Base-by-base conservation (phyloP, 768 basidiomycete species). In the Boletus vinaceobasis region DNA sequence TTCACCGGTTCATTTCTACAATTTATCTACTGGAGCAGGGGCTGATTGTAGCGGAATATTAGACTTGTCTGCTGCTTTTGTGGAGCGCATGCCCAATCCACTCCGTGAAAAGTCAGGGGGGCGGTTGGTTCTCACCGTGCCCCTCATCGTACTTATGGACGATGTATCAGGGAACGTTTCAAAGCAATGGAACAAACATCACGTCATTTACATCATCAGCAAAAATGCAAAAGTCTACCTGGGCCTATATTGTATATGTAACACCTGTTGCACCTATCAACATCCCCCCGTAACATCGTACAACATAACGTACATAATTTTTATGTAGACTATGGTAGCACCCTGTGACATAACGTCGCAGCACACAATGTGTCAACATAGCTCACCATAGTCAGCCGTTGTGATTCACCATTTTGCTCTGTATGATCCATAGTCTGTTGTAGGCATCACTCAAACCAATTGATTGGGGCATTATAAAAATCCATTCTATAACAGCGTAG, bases 151-250 rank as follows among this genome's bases (percentile, higher is more conserved):
- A 0, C 70, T 72, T 48, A 64, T 71, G 42, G 73, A 74, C 39
- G 70, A 75, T 52, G 62, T 74, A 0, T 75, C 65, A 0, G 74
- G 62, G 0, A 74, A 74, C 27, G 51, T 56, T 1, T 70, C 59
- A 5, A 74, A 73, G 38, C 72, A 74, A 17, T 76, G 71, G 67
- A 72, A 75, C 37, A 68, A 70, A 27, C 71, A 74, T 27, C 61
- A 67, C 11, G 33, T 33, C 11, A 33, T 33, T 13, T 33, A 33
- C 33, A 33, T n/a, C 38, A 39, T 39, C 38, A 21, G 38, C 17
- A 40, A 40, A 40, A 40, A 40, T 40, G 19, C 5, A 10, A 13
- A 40, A 21, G 10, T 13, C 39, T 38, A 38, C n/a, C 8, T 2
- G 9, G 17, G n/a, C 37, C 37, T n/a, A 40, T 21, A 5, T 40